phyloP scores from a whole-genome alignment of 2,329 filamentous ascomycete genomes.

The Alternaria gansuensis region DNA sequence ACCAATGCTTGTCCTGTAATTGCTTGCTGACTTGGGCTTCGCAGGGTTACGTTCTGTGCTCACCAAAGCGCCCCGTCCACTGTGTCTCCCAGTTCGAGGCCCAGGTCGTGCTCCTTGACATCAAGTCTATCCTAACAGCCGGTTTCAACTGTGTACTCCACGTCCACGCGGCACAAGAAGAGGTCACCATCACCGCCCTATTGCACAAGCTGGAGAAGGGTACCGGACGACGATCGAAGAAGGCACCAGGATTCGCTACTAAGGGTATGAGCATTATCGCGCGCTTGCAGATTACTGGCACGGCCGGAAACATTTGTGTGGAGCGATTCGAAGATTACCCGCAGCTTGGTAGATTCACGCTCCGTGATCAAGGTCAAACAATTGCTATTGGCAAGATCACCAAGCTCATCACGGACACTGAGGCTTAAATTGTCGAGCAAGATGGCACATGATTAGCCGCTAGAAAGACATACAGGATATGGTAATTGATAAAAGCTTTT shows the following conservation, averaged over 20 bases:
- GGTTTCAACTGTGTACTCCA: slow-evolving; percentile 98
- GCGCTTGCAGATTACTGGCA: slow-evolving; percentile 84
- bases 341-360: slow-evolving; percentile 61
- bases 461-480: background rate
- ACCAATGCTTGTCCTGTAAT: background rate
- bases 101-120: slow-evolving; percentile 92
- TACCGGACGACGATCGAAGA: slow-evolving; percentile 91
- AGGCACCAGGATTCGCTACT: slow-evolving; percentile 87
- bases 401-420: slow-evolving; percentile 70
- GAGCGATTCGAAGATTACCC: slow-evolving; percentile 96
- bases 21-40: background rate
- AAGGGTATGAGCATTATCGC: slow-evolving; percentile 88
- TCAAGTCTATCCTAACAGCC: slow-evolving; percentile 91
- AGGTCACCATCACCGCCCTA: slow-evolving; percentile 88
- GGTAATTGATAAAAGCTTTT: background rate
- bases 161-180: slow-evolving; percentile 96
- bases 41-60: slow-evolving; percentile 86
- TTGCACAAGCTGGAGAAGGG: slow-evolving; percentile 96
- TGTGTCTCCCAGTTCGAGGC: slow-evolving; percentile 91
- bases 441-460: background rate
- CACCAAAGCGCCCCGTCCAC: slow-evolving; percentile 91
- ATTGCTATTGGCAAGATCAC: slow-evolving; percentile 99
- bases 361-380: slow-evolving; percentile 80
- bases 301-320: slow-evolving; percentile 86
- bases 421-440: slow-evolving; percentile 22